These are phyloP conservation scores for Cyathus striatus DNA, from an alignment of 768 basidiomycete genomes.

Conservation along the genomic window DNA sequence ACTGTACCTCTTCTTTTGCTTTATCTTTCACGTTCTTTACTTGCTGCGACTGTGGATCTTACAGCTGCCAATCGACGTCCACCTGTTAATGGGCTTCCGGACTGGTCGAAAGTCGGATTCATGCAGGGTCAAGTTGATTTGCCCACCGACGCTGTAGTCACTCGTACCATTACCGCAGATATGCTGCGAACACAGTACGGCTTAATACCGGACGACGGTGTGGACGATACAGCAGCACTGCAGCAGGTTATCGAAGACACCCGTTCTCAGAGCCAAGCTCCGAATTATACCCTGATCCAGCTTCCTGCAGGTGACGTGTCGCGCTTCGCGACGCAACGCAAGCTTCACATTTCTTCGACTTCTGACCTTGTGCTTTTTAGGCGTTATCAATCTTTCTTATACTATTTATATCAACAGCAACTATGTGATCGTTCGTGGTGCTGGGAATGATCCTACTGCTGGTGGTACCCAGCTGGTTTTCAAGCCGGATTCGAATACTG, in stretches of 20 bases:
- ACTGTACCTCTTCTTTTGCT: not conserved
- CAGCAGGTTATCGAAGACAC: constrained; percentile 2
- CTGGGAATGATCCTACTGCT: constrained; percentile 4
- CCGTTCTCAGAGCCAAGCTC: too few species aligned
- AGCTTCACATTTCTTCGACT: not conserved
- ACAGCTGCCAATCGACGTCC: constrained; percentile 6
- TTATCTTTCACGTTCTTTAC: not conserved
- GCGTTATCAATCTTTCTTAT: constrained; percentile 6
- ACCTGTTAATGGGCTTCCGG: constrained; percentile 4
- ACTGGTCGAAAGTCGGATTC: constrained; percentile 6
- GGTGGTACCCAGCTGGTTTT: constrained; percentile 6
- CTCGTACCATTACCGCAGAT: not conserved
- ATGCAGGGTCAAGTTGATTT: not conserved
- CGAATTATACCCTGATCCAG: not conserved
- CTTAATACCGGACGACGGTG: constrained; percentile 6
- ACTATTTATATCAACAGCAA: constrained; percentile 2
- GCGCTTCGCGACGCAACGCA: too few species aligned
- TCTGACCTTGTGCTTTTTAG: not conserved
- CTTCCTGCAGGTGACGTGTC: constrained; percentile 2
- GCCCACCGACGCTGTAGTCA: not conserved
- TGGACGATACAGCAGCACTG: constrained; percentile 5
- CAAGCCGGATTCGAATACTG: constrained; percentile 4
- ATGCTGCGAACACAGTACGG: not conserved
- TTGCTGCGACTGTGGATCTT: constrained; percentile 4
- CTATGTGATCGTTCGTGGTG: constrained; percentile 6